Base-by-base conservation (phyloP, 768 basidiomycete species). In the Termitomyces titanicus region DNA sequence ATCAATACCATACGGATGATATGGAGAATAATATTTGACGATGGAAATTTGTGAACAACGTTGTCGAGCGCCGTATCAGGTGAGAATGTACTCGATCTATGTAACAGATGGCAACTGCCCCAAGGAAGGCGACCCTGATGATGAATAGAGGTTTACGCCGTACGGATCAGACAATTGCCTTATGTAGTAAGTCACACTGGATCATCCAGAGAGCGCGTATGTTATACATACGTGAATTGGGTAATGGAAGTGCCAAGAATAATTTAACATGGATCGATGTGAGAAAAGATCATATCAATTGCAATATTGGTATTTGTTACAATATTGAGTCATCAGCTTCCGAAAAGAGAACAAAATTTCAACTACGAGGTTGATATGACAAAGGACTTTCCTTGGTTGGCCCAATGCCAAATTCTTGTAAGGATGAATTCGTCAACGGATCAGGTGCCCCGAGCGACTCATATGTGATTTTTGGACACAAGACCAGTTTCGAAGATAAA, bases 11-110 rank as follows among this genome's bases (percentile, higher is more conserved):
- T 33, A 15, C 12, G 11, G 37, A n/a, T 22, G 25, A 18, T 13
- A 53, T 43, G 55, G 55, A 56, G 59, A 60, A 45, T 56, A 22
- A 37, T n/a, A 33, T 52, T 40, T 25, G 58, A 56, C 47, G 55
- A 56, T 43, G 31, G 25, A 12, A 20, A n/a, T 25, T 25, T 38
- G 34, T 20, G 40, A 43, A 33, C 42, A 3, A 43, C 11, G 22
- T 11, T n/a, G n/a, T n/a, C n/a, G n/a, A 51, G 50, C 50, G 39
- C 39, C 50, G 27, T 39, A 42, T 24, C 29, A n/a, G 33, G 11
- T 25, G 24, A 40, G 33, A 15, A 43, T 6, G 24, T 44, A 17
- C 43, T 27, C 42, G 13, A 35, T 3, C 3, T 4, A 29, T 9
- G 34, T 2, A 35, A 35, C 11, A 22, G 34, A 48, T 37, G 29